Conservation (phyloP, 768 basidiomycete genomes). For the Leccinum sublutescens region DNA sequence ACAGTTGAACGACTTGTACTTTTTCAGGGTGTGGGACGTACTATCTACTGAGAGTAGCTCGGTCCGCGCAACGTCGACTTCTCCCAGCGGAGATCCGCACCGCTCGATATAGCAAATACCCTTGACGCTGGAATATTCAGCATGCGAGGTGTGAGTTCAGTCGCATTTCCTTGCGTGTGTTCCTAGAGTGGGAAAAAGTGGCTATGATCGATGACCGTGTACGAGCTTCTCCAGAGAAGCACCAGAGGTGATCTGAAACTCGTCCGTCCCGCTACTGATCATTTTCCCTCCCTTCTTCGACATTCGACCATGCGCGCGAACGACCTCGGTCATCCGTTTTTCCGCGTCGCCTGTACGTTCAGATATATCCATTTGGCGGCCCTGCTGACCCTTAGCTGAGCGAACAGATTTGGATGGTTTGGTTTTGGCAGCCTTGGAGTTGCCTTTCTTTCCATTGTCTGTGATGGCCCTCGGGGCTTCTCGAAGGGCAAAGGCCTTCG, state of each 20-base stretch:
- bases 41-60: not conserved
- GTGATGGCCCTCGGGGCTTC: conserved; percentile 64
- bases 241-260: conserved; percentile 77
- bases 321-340: conserved; percentile 81
- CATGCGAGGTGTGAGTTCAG: not conserved
- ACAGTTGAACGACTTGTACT: not conserved
- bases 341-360: conserved; percentile 56
- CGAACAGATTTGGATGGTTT: conserved; percentile 8
- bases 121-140: not conserved
- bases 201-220: conserved; percentile 18
- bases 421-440: not conserved
- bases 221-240: conserved; percentile 62
- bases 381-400: conserved; percentile 19
- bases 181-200: not conserved
- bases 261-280: conserved; percentile 61
- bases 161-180: not conserved
- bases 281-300: conserved; percentile 79
- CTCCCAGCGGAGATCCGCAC: too few relatives aligned
- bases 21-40: not conserved
- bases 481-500: conserved; percentile 87
- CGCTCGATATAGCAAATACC: not conserved
- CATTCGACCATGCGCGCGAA: conserved; percentile 78
- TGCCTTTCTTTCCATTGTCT: conserved; percentile 21
- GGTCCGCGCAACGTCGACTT: not conserved
- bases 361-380: conserved; percentile 35